These are phyloP conservation scores for Ceratorhiza oryzae-sativae DNA, from an alignment of 1,284 basidiomycete genomes.

Conservation along the genomic window DNA sequence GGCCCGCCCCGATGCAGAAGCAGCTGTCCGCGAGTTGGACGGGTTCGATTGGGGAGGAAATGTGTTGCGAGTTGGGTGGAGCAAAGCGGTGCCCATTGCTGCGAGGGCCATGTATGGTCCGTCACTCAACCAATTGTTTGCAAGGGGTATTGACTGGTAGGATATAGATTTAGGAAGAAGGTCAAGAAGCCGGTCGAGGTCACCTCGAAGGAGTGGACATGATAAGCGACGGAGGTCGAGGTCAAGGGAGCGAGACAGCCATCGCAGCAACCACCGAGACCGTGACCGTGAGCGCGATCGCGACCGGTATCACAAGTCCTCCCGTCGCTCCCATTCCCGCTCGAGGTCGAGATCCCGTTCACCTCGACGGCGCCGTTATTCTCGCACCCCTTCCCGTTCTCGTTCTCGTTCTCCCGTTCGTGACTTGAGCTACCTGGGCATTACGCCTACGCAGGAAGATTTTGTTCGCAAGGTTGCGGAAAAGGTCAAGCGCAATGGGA, in stretches of 20 bases:
- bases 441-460: slow-evolving; percentile 55
- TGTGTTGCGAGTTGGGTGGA: slow-evolving; percentile 89
- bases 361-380: slow-evolving; percentile 42
- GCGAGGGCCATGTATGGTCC: slow-evolving; percentile 80
- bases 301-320: slow-evolving; percentile 24
- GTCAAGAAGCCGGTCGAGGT: slow-evolving; percentile 23
- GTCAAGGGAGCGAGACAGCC: slow-evolving; percentile 23
- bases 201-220: slow-evolving; percentile 4
- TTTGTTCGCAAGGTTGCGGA: slow-evolving; percentile 86
- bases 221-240: slow-evolving; percentile 27
- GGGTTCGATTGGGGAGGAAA: slow-evolving; percentile 92
- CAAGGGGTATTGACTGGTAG: slow-evolving; percentile 6
- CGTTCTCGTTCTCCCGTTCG: slow-evolving; percentile 45
- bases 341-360: slow-evolving; percentile 47
- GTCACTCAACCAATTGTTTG: slow-evolving; percentile 45
- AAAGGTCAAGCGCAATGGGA: slow-evolving; percentile 82
- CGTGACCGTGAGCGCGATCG: slow-evolving; percentile 42
- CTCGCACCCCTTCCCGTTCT: not conserved
- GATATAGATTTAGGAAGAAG: slow-evolving; percentile 15
- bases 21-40: slow-evolving; percentile 84
- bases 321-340: slow-evolving; percentile 49
- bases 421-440: slow-evolving; percentile 41
- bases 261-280: slow-evolving; percentile 40
- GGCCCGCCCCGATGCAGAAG: slow-evolving; percentile 89
- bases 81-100: slow-evolving; percentile 90